Base-by-base conservation (phyloP, 805 yeast species). In the Candida quercuum region DNA sequence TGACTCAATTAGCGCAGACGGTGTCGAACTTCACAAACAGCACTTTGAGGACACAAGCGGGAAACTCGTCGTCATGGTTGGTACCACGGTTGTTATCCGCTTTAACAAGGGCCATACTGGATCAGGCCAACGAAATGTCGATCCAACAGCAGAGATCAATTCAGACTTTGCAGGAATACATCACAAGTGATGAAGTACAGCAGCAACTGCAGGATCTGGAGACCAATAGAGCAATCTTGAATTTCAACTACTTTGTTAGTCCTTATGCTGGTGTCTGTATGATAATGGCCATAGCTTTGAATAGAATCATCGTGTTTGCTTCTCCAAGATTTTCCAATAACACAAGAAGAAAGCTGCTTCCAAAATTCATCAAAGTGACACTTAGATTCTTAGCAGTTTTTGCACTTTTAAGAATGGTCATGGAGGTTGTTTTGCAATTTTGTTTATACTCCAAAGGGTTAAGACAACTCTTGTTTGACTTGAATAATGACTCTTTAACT, bases 301-400 rank as follows among this genome's bases (percentile, higher is more conserved):
- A 80, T 54, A 60, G 86, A 45, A 71, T 81, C 4, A 63, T 69
- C 16, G 72, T 74, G 3, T 76, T 78, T 67, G 78, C 84, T 2
- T 63, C 79, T 0, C 59, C 76, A 6, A 51, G 79, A 37, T 19
- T 24, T 13, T 9, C 30, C 3, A 27, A 16, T n/a, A 33, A 28
- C 18, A 32, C 24, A 14, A 18, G 30, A 16, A 56, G 71, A 17
- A 38, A 36, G 15, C 40, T 39, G 7, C 37, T 44, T 6, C 33
- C 40, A 3, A 37, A 55, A 15, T 50, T 39, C 9, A 59, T 62
- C 4, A 56, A 59, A 21, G 27, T 63, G 5, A 11, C 67, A 6
- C 48, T 76, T 26, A 63, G 77, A 33, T 35, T 60, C 8, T 41
- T 64, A 18, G 66, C 75, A 5, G 45, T 45, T 3, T 35, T 60